Evolutionary conservation across 495 filamentous ascomycete genomes (phyloP).

Genomic region (Jackrogersella minutella): DNA sequence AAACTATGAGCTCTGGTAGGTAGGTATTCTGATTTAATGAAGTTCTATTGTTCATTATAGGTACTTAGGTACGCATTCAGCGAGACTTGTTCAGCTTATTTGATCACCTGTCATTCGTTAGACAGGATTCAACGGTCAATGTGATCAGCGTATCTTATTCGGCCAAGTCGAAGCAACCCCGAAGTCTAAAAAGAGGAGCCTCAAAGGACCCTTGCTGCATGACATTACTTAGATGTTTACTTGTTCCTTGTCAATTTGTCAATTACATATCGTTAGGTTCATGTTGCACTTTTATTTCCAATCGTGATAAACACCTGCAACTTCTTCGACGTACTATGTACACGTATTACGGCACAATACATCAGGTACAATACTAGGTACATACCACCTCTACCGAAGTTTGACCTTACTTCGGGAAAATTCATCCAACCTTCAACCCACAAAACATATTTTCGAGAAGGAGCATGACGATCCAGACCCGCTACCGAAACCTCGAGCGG

Average conservation of each 20-base stretch:
- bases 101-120: too few relatives aligned
- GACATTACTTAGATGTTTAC: neutral
- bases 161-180: too few relatives aligned
- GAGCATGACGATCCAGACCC: conserved; percentile 41
- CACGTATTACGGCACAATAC: conserved; percentile 6
- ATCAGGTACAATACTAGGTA: neutral
- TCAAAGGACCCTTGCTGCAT: conserved; percentile 28
- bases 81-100: too few relatives aligned
- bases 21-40: too few relatives aligned
- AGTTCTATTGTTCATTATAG: too few relatives aligned
- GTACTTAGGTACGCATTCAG: too few relatives aligned
- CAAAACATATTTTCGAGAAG: conserved; percentile 25
- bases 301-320: conserved; percentile 3
- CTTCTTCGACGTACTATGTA: neutral
- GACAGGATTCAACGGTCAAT: too few relatives aligned
- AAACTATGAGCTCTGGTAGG: too few relatives aligned
- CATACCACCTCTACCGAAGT: conserved; percentile 10
- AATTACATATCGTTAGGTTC: too few relatives aligned
- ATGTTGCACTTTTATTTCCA: neutral
- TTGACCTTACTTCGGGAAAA: conserved; percentile 11
- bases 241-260: neutral
- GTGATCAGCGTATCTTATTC: too few relatives aligned
- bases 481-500: conserved; percentile 21
- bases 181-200: too few relatives aligned
- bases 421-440: neutral